Conservation (phyloP, 129 eudicot species). For the Artemisia tridentata region DNA sequence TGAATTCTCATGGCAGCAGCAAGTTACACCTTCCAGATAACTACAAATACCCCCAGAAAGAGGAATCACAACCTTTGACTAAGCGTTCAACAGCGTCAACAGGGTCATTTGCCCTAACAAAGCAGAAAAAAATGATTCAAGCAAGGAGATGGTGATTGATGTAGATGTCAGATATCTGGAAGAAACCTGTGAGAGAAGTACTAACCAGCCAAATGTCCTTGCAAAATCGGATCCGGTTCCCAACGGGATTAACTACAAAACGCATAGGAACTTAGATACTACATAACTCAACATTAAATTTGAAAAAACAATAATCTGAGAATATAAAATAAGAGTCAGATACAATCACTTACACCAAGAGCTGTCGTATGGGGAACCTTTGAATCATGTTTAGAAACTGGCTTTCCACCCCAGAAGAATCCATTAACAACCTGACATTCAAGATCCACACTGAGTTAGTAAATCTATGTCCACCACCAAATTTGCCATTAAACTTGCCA, state of each 20-base stretch:
- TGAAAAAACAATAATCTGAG: neutral
- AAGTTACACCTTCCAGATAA: conserved; percentile 16
- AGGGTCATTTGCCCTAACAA: conserved; percentile 75
- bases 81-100: conserved; percentile 87
- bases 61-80: conserved; percentile 62
- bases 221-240: conserved; percentile 99
- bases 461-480: conserved; percentile 7
- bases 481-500: conserved; percentile 20
- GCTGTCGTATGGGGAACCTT: conserved; percentile 56
- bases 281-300: conserved; percentile 9
- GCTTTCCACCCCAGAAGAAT: conserved; percentile 87
- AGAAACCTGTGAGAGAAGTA: conserved; percentile 21
- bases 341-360: conserved; percentile 74
- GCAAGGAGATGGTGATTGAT: conserved; percentile 10
- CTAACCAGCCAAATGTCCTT: conserved; percentile 91
- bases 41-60: conserved; percentile 18
- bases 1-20: conserved; percentile 7
- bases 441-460: conserved; percentile 14
- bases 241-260: conserved; percentile 79
- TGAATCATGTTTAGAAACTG: conserved; percentile 50
- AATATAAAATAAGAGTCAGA: neutral
- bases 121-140: conserved; percentile 23
- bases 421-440: conserved; percentile 86
- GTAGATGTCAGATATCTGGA: conserved; percentile 14
- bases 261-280: conserved; percentile 8